Evolutionary conservation across 495 filamentous ascomycete genomes (phyloP), one percentile per base, ranked within the genome.

Genomic region (Penicillium flavigenum): DNA sequence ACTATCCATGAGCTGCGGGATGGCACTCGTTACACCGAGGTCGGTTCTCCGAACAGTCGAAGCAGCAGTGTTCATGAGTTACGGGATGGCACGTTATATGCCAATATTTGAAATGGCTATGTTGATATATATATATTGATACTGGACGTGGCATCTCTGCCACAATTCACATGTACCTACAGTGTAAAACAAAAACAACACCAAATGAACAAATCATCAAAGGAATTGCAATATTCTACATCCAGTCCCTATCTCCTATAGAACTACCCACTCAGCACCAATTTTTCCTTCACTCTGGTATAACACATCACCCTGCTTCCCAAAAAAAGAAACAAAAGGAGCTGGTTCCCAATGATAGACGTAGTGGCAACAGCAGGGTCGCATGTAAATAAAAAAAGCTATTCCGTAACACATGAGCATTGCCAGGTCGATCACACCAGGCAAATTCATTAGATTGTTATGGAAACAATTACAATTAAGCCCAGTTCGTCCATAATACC

Each of bases 1-100:
- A 77, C 72, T 7, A 78, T 78, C 19, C 74, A 78, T 62, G 76
- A 78, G 56, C 59, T 78, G 38, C 64, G 76, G 60, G 73, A 77
- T 64, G 76, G 76, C 17, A 73, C 64, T 55, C 70, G 71, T 43
- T 79, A 79, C 51, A 69, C 73, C 0, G 76, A 77, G 53, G 67
- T 74, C 61, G 75, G 69, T 10, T 76, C 70, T 22, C 66, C 67
- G 29, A 68, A 62, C 39, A 62, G 43, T 47, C 16, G 53, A 9
- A 47, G 56, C 24, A 74, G 61, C 36, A 72, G 68, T 53, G 72
- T 81, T 22, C 74, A 80, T 63, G 76, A 77, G 42, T 62, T 79
- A 41, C 66, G 71, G 7, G 72, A 79, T 64, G 78, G 78, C 0
- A 81, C 77, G 9, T 66, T 75, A 24, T 78, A 79, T 61, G 72